Evolutionary conservation across 2,329 filamentous ascomycete genomes (phyloP).

Genomic region (Microdochium nivale): DNA sequence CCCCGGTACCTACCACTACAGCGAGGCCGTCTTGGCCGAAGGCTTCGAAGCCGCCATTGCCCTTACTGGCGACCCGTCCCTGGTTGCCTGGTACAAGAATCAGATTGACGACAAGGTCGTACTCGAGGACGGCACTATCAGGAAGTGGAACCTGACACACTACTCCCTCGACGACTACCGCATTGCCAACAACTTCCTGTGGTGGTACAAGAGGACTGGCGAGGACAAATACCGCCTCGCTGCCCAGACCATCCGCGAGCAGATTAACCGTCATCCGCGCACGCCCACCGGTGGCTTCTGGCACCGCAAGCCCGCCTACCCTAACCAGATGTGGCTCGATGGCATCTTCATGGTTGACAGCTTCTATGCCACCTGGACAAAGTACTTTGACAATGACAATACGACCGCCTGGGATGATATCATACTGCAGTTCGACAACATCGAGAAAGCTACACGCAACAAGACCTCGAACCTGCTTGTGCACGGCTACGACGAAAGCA

Average conservation of each 20-base stretch:
- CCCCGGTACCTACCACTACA: conserved; percentile 20
- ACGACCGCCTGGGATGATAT: conserved; percentile 34
- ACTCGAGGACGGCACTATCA: conserved; percentile 34
- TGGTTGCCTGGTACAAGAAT: conserved; percentile 32
- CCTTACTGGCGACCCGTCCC: conserved; percentile 29
- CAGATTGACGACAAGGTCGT: conserved; percentile 37
- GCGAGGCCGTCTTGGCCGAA: conserved; percentile 34
- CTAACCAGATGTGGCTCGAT: conserved; percentile 50
- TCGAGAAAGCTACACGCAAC: conserved; percentile 30
- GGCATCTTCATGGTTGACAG: conserved; percentile 42
- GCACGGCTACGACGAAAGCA: conserved; percentile 42
- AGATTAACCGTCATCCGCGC: conserved; percentile 38
- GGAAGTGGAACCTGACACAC: conserved; percentile 33
- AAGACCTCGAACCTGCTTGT: conserved; percentile 30
- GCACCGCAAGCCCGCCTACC: conserved; percentile 20
- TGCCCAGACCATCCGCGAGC: conserved; percentile 33
- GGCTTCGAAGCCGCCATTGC: conserved; percentile 36
- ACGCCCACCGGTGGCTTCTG: conserved; percentile 36
- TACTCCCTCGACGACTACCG: conserved; percentile 45
- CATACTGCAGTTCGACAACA: conserved; percentile 30
- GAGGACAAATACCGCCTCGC: conserved; percentile 39
- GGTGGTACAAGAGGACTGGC: conserved; percentile 35
- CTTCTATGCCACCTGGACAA: conserved; percentile 32
- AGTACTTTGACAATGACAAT: conserved; percentile 26
- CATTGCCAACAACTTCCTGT: conserved; percentile 42